Evolutionary conservation across 768 basidiomycete genomes (phyloP), one percentile per base, ranked within the genome.

Genomic region (Boletellus emodensis): DNA sequence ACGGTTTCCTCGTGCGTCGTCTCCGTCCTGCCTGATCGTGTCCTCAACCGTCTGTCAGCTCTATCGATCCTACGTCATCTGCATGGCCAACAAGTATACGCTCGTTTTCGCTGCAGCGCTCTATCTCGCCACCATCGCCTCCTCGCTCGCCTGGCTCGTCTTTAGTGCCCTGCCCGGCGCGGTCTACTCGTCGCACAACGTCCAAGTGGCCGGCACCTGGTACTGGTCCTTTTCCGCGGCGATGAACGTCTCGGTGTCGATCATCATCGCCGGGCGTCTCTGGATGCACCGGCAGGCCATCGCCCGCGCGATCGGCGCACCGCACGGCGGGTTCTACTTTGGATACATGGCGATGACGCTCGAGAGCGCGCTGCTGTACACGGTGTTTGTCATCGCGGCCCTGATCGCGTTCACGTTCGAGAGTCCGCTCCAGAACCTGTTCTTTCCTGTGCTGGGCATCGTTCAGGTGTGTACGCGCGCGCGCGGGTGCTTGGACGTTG

Each of bases 281-380:
- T 58, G 40, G 56, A 49, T 64, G 36, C 52, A 64, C 20, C 46
- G 59, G 6, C 62, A 36, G 1, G 44, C 59, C 0, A 35, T 61
- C 44, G 37, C 50, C 1, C 30, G 13, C 2, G 54, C 60, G 0
- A 13, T 55, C 41, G 59, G 59, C 1, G 37, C 46, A 0, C 47
- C 38, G 1, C 59, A 59, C 8, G 61, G 56, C 2, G 15, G 44
- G 17, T 61, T 63, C 17, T 62, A 64, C 33, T 39, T 63, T 34
- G 28, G 50, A 2, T 63, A 59, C n/a, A 59, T 64, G 59, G 50
- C 60, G 1, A 59, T 63, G 62, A 59, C 59, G 18, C 56, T 63
- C 39, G 61, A 63, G 48, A 62, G 61, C 48, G 61, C 61, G 0
- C 0, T 48, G 41, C 28, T 63, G 30, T 63, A 63, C 20, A 55